These are phyloP conservation scores for Blakeslea trispora DNA, from an alignment of 371 early-diverging fungal genomes.

Conservation along the genomic window DNA sequence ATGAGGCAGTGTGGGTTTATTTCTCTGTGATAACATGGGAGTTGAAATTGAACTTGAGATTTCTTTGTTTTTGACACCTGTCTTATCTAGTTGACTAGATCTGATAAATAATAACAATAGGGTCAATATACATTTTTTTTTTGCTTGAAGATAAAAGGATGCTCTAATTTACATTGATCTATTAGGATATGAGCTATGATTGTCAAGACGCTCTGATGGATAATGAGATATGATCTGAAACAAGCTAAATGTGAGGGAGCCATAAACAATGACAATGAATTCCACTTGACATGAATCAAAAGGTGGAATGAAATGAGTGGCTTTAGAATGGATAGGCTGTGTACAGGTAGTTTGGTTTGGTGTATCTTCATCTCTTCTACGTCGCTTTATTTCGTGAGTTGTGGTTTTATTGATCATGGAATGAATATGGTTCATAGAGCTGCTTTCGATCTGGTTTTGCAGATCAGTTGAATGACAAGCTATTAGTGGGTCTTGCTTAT, in stretches of 20 bases:
- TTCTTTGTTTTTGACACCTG: background rate
- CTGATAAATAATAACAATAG: no score
- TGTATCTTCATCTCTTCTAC: constrained; percentile 6
- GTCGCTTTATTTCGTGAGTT: background rate
- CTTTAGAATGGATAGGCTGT: constrained; percentile 32
- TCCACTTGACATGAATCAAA: constrained; percentile 30
- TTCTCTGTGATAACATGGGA: no score
- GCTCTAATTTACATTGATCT: no score
- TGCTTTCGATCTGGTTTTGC: background rate
- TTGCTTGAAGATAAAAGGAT: no score
- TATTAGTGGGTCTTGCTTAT: constrained; percentile 8
- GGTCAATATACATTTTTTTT: no score
- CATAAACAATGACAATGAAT: constrained; percentile 34
- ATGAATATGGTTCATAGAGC: background rate
- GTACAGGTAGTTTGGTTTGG: constrained; percentile 23
- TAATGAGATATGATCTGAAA: constrained; percentile 25
- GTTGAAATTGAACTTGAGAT: no score
- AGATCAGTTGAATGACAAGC: constrained; percentile 10
- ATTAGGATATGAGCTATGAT: no score
- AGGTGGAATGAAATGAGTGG: constrained; percentile 16
- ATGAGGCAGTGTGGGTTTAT: no score
- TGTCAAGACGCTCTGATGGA: no score
- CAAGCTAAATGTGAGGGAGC: constrained; percentile 30
- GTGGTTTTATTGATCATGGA: no score
- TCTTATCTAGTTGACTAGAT: no score